Base-by-base conservation (phyloP, 805 yeast genomes). In the Lipomyces yamadae region DNA sequence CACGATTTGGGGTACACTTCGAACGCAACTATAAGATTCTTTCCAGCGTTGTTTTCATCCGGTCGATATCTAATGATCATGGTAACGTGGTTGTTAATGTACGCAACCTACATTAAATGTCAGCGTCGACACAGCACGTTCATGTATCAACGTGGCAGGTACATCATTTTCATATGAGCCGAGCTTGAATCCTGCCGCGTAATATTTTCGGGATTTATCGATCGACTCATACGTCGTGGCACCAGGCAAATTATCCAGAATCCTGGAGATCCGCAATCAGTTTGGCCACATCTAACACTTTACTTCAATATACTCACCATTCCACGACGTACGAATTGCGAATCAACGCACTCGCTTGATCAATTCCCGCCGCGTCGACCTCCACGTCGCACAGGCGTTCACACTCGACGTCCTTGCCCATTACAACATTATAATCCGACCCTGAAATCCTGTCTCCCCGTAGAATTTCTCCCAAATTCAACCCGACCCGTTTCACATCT, bases 151-250 rank as follows among this genome's bases (percentile, higher is more conserved):
- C 7, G 35, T 24, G 24, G 24, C 35, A 54, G 63, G 5, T 52
- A 66, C 70, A 53, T 82, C 88, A 66, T 85, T 79, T 70, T 83
- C 84, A 29, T 84, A 85, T 71, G 84, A 88, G 0, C 97, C 97
- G 42, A 92, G 76, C 2, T 96, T 93, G 78, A 92, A 92, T 1
- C 97, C 97, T 2, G 95, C 86, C 4, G 92, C 89, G 72, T 92
- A 92, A 77, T 88, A 90, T 72, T 89, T 87, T 70, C 85, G 84
- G 24, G 84, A 81, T 58, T 83, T 83, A 11, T 83, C 85, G 6
- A 84, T 83, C 34, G 85, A 83, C 42, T 88, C 84, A 70, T 88
- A 89, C 0, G 96, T 89, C 0, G 97, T 91, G 1, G 97, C 94
- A 6, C 95, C 96, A 0, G 97, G 97, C 42, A 92, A 79, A 30